These are phyloP conservation scores for Leptographium procerum DNA, from an alignment of 2,329 filamentous ascomycete genomes.

Conservation along the genomic window DNA sequence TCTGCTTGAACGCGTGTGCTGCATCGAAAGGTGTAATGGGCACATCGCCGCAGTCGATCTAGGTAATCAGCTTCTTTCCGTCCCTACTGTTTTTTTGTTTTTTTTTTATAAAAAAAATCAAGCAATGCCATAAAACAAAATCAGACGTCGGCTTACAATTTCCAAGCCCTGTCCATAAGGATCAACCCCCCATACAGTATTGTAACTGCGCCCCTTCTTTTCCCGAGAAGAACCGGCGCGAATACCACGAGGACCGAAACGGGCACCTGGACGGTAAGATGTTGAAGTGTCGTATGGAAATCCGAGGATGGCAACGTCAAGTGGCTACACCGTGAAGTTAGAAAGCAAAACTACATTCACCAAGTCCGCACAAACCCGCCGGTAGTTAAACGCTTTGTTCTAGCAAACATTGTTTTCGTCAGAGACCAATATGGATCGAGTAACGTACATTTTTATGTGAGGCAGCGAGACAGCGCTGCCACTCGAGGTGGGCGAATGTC, in stretches of 20 bases:
- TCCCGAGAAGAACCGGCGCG: slow-evolving; percentile 10
- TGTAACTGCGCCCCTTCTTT: slow-evolving; percentile 11
- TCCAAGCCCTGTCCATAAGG: slow-evolving; percentile 8
- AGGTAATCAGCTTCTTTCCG: background rate
- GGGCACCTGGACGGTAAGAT: slow-evolving; percentile 11
- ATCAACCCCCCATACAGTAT: slow-evolving; percentile 8
- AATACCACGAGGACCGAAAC: slow-evolving; percentile 12
- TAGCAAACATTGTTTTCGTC: too few species aligned
- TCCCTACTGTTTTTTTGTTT: background rate
- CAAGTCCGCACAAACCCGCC: too few species aligned
- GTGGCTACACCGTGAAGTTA: background rate
- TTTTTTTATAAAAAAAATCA: background rate
- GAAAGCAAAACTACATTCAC: too few species aligned
- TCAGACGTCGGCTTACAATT: background rate
- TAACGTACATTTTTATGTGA: slow-evolving; percentile 2
- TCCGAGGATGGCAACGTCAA: slow-evolving; percentile 11
- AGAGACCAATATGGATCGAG: too few species aligned
- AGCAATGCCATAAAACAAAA: background rate
- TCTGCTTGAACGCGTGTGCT: slow-evolving; percentile 14
- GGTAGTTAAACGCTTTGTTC: too few species aligned
- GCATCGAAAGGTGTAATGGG: slow-evolving; percentile 14
- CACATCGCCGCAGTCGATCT: slow-evolving; percentile 14
- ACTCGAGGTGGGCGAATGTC: slow-evolving; percentile 10
- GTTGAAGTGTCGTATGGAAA: slow-evolving; percentile 13
- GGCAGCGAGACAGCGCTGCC: slow-evolving; percentile 8